phyloP scores from a whole-genome alignment of 371 early-diverging fungal species.

The Mortierella sp. region DNA sequence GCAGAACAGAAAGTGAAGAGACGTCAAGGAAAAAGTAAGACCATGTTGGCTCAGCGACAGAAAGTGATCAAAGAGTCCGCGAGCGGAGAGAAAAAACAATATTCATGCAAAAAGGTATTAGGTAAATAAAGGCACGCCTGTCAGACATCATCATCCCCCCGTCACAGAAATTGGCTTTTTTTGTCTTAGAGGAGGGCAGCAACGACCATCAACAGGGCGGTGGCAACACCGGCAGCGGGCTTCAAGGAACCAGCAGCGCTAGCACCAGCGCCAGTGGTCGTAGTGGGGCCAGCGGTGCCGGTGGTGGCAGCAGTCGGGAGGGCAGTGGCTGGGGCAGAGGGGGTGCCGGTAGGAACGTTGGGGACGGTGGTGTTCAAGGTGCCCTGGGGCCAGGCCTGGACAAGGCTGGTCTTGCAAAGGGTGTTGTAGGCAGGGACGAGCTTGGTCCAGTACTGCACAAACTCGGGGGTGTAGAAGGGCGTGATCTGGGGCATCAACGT shows the following conservation, averaged over 20 bases:
- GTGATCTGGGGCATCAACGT: slow-evolving; percentile 41
- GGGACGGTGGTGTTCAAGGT: slow-evolving; percentile 47
- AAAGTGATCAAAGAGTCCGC: not conserved
- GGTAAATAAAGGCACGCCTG: not conserved
- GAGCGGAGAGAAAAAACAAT: not conserved
- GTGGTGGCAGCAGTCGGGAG: slow-evolving; percentile 12
- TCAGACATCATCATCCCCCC: not conserved
- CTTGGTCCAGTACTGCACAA: slow-evolving; percentile 56
- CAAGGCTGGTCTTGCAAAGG: slow-evolving; percentile 27
- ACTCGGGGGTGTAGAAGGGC: slow-evolving; percentile 54
- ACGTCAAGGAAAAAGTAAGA: not conserved
- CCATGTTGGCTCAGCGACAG: not conserved
- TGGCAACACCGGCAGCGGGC: slow-evolving; percentile 35
- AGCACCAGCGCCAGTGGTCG: not conserved
- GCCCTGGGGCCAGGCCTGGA: slow-evolving; percentile 46
- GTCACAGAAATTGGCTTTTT: not conserved
- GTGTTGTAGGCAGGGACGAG: slow-evolving; percentile 47
- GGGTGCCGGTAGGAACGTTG: slow-evolving; percentile 23
- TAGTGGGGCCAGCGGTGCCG: not conserved
- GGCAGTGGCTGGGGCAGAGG: slow-evolving; percentile 10
- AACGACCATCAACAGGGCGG: slow-evolving; percentile 29
- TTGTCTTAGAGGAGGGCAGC: slow-evolving; percentile 32
- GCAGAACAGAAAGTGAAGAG: not conserved
- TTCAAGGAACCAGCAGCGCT: slow-evolving; percentile 39
- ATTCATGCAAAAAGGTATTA: slow-evolving; percentile 12